Evolutionary conservation across 805 yeast genomes (phyloP), one percentile per base, ranked within the genome.

Genomic region (Candida berthetii): DNA sequence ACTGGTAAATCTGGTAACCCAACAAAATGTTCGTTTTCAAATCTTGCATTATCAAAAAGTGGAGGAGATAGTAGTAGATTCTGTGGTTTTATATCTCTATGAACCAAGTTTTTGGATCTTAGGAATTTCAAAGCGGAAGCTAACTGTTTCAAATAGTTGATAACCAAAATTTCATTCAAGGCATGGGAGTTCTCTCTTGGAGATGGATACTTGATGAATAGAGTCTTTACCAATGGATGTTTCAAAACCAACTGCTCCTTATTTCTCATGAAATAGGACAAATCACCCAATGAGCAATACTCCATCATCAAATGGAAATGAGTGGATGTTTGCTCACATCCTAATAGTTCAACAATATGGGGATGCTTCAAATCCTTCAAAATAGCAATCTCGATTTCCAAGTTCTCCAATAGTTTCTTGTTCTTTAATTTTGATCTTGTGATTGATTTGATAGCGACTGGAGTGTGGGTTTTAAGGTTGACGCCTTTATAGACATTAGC

Each of bases 1-100:
- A 90, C 75, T 1, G 99, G 99, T 46, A 93, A 68, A 52, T 87
- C 95, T 80, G 91, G 85, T 44, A 82, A 66, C 0, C 98, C 98
- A 5, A 78, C 80, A 62, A 70, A 85, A 3, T 81, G 74, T 36
- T 57, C 47, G 4, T 56, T 64, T 4, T 71, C 71, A 37, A 71
- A 71, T 48, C 86, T 85, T 16, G 66, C 65, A 42, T 73, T 70
- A 14, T 90, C 73, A 49, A 80, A 82, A 3, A 75, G 64, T 1
- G 98, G 97, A 1, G 96, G 95, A 39, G 86, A 81, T 45, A 93
- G 68, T 46, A 93, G 61, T 42, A 85, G 61, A 54, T 85, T 85
- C 60, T 91, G 99, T 1, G 99, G 99, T 61, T 91, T 91, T 50
- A 91, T 85, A 62, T 91, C 99, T 55, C 99, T 72, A 60, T 91